phyloP scores from a whole-genome alignment of 805 yeast genomes.

The Teunomyces barrocoloradensis region DNA sequence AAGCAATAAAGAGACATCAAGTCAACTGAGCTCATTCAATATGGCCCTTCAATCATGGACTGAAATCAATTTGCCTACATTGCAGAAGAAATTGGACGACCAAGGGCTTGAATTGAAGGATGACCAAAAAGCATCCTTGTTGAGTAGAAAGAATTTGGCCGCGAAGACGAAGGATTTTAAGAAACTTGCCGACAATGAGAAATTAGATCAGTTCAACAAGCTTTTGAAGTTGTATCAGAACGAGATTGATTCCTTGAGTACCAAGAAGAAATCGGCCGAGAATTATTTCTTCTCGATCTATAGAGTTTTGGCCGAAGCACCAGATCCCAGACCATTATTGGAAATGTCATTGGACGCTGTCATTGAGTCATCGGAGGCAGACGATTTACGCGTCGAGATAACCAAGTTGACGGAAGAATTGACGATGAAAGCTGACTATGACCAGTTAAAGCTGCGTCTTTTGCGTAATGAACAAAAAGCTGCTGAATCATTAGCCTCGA shows the following conservation, averaged over 20 bases:
- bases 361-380: slow-evolving; percentile 51
- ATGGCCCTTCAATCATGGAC: slow-evolving; percentile 71
- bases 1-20: background rate
- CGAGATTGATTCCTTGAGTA: slow-evolving; percentile 81
- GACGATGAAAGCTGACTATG: slow-evolving; percentile 72
- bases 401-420: slow-evolving; percentile 54
- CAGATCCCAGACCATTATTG: slow-evolving; percentile 84
- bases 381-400: slow-evolving; percentile 50
- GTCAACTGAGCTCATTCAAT: background rate
- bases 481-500: slow-evolving; percentile 51
- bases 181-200: slow-evolving; percentile 64
- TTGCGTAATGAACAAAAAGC: slow-evolving; percentile 58
- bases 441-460: slow-evolving; percentile 63
- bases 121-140: slow-evolving; percentile 63
- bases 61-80: slow-evolving; percentile 61
- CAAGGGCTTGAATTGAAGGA: slow-evolving; percentile 72
- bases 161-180: slow-evolving; percentile 82
- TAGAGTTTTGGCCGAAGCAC: slow-evolving; percentile 79
- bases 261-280: slow-evolving; percentile 74
- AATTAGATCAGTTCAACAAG: slow-evolving; percentile 61
- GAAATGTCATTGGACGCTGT: slow-evolving; percentile 68
- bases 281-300: slow-evolving; percentile 71
- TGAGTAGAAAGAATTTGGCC: slow-evolving; percentile 74
- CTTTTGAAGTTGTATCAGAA: slow-evolving; percentile 77
- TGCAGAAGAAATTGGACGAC: slow-evolving; percentile 73